Conservation (phyloP, 2,329 filamentous ascomycete genomes). For the Botrytis pseudocinerea region DNA sequence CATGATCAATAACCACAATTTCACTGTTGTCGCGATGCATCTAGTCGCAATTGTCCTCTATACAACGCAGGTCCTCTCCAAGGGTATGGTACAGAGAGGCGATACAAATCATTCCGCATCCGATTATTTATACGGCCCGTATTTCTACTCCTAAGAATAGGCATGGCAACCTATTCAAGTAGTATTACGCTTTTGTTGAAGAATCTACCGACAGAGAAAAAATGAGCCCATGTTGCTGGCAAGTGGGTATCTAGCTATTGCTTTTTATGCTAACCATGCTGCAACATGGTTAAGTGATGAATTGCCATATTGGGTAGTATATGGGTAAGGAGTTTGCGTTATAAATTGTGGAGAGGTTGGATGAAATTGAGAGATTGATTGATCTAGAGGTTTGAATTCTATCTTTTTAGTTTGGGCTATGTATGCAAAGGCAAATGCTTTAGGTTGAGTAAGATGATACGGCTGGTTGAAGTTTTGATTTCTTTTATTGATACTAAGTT, state of each 20-base stretch:
- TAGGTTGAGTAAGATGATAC: constrained; percentile 21
- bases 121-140: constrained; percentile 52
- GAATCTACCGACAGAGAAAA: constrained; percentile 49
- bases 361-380: constrained; percentile 11
- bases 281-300: constrained; percentile 26
- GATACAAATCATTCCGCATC: constrained; percentile 34
- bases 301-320: constrained; percentile 48
- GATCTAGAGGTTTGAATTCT: constrained; percentile 9
- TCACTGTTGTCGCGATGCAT: constrained; percentile 65
- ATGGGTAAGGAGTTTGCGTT: constrained; percentile 51
- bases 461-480: constrained; percentile 4
- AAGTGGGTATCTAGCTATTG: constrained; percentile 30
- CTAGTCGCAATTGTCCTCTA: constrained; percentile 43
- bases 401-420: constrained; percentile 22
- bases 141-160: constrained; percentile 48
- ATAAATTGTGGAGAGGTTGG: constrained; percentile 47
- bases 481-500: not conserved
- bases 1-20: constrained; percentile 50
- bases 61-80: constrained; percentile 38
- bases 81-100: constrained; percentile 55
- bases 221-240: constrained; percentile 50
- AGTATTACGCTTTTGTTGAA: constrained; percentile 34
- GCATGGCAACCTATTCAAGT: constrained; percentile 43
- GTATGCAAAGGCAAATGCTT: not conserved
- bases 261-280: constrained; percentile 29